Evolutionary conservation across 1,139 yeast genomes (phyloP).

Genomic region (Geotrichum reessii): DNA sequence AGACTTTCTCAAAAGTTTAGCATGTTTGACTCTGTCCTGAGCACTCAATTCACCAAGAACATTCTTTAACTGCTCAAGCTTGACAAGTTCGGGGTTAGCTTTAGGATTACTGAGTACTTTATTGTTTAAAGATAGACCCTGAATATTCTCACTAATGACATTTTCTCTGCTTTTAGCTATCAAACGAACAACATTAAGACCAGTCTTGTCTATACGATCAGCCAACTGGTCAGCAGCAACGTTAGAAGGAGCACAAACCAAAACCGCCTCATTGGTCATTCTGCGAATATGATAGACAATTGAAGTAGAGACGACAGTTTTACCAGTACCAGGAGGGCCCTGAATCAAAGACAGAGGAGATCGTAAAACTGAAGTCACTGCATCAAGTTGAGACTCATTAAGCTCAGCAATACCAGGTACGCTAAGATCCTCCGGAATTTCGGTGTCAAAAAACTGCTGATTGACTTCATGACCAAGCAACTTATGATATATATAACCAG

Average conservation of each 20-base stretch:
- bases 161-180: slow-evolving; percentile 69
- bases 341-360: slow-evolving; percentile 82
- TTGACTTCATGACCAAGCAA: slow-evolving; percentile 77
- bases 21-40: slow-evolving; percentile 46
- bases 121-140: slow-evolving; percentile 39
- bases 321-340: slow-evolving; percentile 99
- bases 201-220: slow-evolving; percentile 57
- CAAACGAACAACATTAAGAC: slow-evolving; percentile 69
- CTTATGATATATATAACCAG: slow-evolving; percentile 72
- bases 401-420: slow-evolving; percentile 63
- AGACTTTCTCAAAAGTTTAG: slow-evolving; percentile 41
- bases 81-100: slow-evolving; percentile 49
- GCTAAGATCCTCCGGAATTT: slow-evolving; percentile 52
- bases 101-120: slow-evolving; percentile 42
- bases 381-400: slow-evolving; percentile 72
- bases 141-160: slow-evolving; percentile 26
- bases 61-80: slow-evolving; percentile 51
- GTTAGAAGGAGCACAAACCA: slow-evolving; percentile 94
- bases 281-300: slow-evolving; percentile 71
- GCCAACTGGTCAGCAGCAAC: slow-evolving; percentile 94
- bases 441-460: slow-evolving; percentile 38
- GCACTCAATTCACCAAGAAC: slow-evolving; percentile 67
- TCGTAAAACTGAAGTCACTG: slow-evolving; percentile 65
- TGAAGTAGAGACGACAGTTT: slow-evolving; percentile 89
- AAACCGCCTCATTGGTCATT: slow-evolving; percentile 52